These are phyloP conservation scores for Protomyces pachydermus DNA, from an alignment of 1,139 yeast species.

Conservation along the genomic window DNA sequence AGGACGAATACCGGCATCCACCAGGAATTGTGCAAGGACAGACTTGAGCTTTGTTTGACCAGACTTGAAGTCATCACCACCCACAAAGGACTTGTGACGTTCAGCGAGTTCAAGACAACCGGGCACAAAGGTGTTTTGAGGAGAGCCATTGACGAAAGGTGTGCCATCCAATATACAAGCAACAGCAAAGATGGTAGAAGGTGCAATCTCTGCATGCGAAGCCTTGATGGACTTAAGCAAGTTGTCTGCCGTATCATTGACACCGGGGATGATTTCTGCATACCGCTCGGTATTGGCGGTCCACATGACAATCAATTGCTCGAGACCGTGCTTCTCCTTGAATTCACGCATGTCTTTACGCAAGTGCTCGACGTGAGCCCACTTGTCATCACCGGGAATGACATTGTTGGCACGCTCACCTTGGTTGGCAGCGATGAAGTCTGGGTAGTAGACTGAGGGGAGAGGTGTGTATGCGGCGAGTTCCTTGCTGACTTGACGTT, in stretches of 20 bases:
- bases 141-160: conserved; percentile 93
- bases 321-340: conserved; percentile 67
- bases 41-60: conserved; percentile 96
- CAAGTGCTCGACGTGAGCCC: conserved; percentile 85
- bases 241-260: conserved; percentile 84
- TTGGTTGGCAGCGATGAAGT: conserved; percentile 93
- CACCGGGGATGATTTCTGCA: conserved; percentile 69
- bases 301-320: conserved; percentile 88
- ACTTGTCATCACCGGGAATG: conserved; percentile 65
- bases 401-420: conserved; percentile 86
- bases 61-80: conserved; percentile 95
- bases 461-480: conserved; percentile 64
- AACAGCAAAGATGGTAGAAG: conserved; percentile 86
- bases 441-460: conserved; percentile 89
- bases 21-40: conserved; percentile 89
- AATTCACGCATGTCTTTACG: conserved; percentile 78
- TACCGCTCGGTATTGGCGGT: conserved; percentile 96
- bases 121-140: conserved; percentile 95
- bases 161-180: conserved; percentile 83
- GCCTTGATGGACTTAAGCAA: conserved; percentile 66
- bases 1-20: conserved; percentile 96
- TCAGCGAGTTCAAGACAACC: conserved; percentile 91
- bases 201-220: conserved; percentile 80
- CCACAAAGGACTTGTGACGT: conserved; percentile 67
- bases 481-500: conserved; percentile 64